These are phyloP conservation scores for Xylaria arbuscula DNA, from an alignment of 2,329 filamentous ascomycete genomes.

Conservation along the genomic window DNA sequence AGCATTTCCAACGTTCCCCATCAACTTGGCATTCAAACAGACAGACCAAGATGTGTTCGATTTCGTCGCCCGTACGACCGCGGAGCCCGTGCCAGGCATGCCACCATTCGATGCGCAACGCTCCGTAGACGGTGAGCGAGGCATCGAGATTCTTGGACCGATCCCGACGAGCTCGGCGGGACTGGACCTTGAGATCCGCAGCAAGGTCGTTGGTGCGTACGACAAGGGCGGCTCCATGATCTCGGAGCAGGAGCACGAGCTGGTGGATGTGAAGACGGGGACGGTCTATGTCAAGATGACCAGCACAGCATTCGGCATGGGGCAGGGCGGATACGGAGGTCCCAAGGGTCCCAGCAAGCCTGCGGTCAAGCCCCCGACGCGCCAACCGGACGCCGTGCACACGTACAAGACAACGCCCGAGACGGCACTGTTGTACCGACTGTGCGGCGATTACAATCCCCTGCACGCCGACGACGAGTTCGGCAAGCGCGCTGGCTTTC, in stretches of 20 bases:
- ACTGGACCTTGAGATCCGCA: constrained; percentile 50
- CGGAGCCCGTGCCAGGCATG: constrained; percentile 36
- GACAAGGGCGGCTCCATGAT: constrained; percentile 60
- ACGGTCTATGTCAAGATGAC: constrained; percentile 54
- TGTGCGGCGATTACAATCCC: constrained; percentile 63
- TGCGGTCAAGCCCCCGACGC: constrained; percentile 48
- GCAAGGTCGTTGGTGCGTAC: constrained; percentile 57
- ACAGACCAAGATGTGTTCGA: constrained; percentile 54
- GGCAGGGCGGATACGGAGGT: constrained; percentile 59
- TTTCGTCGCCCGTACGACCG: constrained; percentile 27
- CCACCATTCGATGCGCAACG: constrained; percentile 35
- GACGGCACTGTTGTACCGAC: constrained; percentile 55
- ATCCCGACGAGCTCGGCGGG: constrained; percentile 34
- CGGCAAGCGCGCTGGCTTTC: constrained; percentile 53
- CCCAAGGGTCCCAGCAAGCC: constrained; percentile 54
- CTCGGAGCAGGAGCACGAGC: constrained; percentile 54
- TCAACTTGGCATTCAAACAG: constrained; percentile 59
- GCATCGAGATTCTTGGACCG: constrained; percentile 36
- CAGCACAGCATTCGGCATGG: constrained; percentile 57
- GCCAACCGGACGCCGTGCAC: constrained; percentile 53
- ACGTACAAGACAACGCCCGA: constrained; percentile 54
- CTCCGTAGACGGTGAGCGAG: constrained; percentile 35
- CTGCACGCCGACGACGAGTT: constrained; percentile 39
- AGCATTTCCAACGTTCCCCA: constrained; percentile 60
- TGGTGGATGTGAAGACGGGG: constrained; percentile 55